A percentile compares a stretch with the other conserved stretches of the same genome.
These are phyloP conservation scores for Harringtonia lauricola DNA, from an alignment of 2,329 filamentous ascomycete genomes.

Conservation along the genomic window DNA sequence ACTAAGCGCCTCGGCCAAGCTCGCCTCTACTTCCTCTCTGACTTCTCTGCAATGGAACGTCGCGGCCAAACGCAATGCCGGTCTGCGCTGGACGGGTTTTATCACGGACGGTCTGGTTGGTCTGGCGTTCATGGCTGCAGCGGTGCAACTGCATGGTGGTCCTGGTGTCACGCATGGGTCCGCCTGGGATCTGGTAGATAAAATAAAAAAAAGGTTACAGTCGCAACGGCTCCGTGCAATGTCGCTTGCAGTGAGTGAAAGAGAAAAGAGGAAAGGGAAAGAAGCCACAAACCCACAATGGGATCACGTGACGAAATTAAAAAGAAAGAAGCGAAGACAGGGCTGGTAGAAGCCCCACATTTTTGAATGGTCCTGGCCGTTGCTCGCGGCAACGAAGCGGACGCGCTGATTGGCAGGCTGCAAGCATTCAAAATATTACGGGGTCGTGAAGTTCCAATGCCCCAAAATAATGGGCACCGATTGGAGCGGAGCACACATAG, in stretches of 20 bases:
- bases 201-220: background rate
- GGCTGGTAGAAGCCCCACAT: too few relatives aligned
- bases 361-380: background rate
- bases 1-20: conserved; percentile 11
- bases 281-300: too few relatives aligned
- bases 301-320: too few relatives aligned
- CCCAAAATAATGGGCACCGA: conserved; percentile 4
- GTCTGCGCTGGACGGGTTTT: too few relatives aligned
- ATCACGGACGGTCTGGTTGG: background rate
- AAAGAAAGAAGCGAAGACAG: too few relatives aligned
- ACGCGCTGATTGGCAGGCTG: conserved; percentile 11
- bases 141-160: background rate
- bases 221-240: too few relatives aligned
- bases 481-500: too few relatives aligned
- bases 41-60: background rate
- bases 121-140: background rate
- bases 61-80: background rate
- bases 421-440: conserved; percentile 8
- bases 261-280: too few relatives aligned
- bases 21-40: background rate
- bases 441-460: background rate
- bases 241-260: too few relatives aligned
- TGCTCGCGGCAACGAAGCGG: conserved; percentile 16
- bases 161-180: too few relatives aligned
- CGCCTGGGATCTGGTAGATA: too few relatives aligned